These are phyloP conservation scores for Boeremia exigua DNA, from an alignment of 2,329 filamentous ascomycete species.

Conservation along the genomic window DNA sequence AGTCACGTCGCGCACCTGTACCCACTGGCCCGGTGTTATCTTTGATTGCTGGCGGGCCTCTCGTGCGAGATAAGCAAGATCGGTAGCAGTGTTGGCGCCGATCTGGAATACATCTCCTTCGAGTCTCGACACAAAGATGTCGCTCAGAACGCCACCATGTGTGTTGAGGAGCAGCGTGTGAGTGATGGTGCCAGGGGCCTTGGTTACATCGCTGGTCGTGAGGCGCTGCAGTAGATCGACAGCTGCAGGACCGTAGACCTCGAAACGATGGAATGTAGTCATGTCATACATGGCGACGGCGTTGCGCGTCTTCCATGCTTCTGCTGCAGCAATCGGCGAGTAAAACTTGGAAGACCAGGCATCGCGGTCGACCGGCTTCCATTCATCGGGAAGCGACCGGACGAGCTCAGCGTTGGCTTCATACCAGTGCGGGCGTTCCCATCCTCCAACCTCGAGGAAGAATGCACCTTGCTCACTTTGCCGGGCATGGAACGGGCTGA, in stretches of 20 bases:
- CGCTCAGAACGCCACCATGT: slow-evolving; percentile 61
- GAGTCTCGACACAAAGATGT: slow-evolving; percentile 63
- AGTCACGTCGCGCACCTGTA: slow-evolving; percentile 65
- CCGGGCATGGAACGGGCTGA: slow-evolving; percentile 64
- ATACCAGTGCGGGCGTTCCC: slow-evolving; percentile 70
- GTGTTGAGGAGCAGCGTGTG: slow-evolving; percentile 64
- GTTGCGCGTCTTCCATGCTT: slow-evolving; percentile 70
- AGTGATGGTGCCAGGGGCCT: slow-evolving; percentile 57
- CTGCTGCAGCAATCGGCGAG: slow-evolving; percentile 64
- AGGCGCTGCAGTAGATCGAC: slow-evolving; percentile 61
- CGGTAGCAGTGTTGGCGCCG: slow-evolving; percentile 62
- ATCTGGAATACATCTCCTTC: slow-evolving; percentile 60
- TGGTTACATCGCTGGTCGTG: slow-evolving; percentile 58
- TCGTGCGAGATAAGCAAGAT: slow-evolving; percentile 60
- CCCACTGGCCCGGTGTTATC: slow-evolving; percentile 50
- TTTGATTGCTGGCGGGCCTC: slow-evolving; percentile 60
- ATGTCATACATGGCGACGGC: slow-evolving; percentile 68
- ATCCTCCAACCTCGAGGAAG: slow-evolving; percentile 66
- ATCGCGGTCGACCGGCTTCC: slow-evolving; percentile 63
- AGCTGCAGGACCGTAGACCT: slow-evolving; percentile 64
- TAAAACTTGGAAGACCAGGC: slow-evolving; percentile 64
- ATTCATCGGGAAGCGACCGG: slow-evolving; percentile 58
- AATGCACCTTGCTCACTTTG: slow-evolving; percentile 63
- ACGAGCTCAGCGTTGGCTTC: slow-evolving; percentile 62
- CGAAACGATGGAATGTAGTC: slow-evolving; percentile 64